These are phyloP conservation scores for Geotrichum siamense DNA, from an alignment of 1,139 yeast genomes.

Conservation along the genomic window DNA sequence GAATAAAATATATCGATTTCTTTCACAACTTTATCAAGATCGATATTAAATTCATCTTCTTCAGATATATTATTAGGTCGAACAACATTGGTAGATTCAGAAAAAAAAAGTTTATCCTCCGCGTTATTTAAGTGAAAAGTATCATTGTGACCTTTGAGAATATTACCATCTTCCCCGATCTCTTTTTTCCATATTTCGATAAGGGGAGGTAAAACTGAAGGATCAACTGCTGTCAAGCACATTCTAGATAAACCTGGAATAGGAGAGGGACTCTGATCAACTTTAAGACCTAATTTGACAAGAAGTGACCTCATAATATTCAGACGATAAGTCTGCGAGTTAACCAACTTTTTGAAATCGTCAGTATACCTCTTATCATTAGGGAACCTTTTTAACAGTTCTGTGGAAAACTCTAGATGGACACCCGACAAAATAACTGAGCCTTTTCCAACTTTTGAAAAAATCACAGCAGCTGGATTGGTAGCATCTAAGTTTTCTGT, in stretches of 20 bases:
- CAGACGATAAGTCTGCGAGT: conserved; percentile 44
- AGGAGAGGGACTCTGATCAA: conserved; percentile 44
- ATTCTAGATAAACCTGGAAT: conserved; percentile 66
- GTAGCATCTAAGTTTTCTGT: conserved; percentile 26
- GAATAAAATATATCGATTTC: conserved; percentile 44
- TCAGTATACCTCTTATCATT: conserved; percentile 32
- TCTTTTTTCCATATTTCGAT: conserved; percentile 28
- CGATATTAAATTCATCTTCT: conserved; percentile 24
- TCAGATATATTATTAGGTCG: background rate
- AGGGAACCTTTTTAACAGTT: conserved; percentile 38
- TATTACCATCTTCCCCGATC: conserved; percentile 8
- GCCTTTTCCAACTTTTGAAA: conserved; percentile 67
- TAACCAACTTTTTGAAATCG: conserved; percentile 39
- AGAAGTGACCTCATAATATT: conserved; percentile 52
- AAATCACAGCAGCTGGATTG: conserved; percentile 54
- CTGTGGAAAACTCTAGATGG: conserved; percentile 80
- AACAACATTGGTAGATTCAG: background rate
- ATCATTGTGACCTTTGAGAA: conserved; percentile 13
- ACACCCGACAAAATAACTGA: conserved; percentile 72
- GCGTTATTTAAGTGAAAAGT: conserved; percentile 16
- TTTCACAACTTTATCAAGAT: conserved; percentile 50
- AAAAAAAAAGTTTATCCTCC: background rate
- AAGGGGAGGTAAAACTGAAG: conserved; percentile 28
- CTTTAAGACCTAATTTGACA: conserved; percentile 56
- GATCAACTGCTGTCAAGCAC: conserved; percentile 37